Evolutionary conservation across 2,329 filamentous ascomycete species (phyloP).

Genomic region (Xylariaceae sp.): DNA sequence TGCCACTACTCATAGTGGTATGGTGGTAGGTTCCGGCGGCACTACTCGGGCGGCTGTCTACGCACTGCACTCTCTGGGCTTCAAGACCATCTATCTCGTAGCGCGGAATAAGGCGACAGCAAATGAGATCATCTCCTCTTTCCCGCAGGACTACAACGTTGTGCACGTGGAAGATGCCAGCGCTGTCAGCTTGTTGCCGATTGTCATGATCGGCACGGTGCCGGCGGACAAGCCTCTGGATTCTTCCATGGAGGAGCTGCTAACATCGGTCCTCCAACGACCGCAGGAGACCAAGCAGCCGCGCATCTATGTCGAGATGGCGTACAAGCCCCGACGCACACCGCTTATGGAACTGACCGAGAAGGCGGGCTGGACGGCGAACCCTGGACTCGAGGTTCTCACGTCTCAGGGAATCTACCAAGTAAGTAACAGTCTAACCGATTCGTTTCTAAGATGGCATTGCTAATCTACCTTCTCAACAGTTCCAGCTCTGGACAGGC

Average conservation of each 20-base stretch:
- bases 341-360: constrained; percentile 78
- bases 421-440: constrained; percentile 43
- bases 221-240: constrained; percentile 85
- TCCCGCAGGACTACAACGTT: constrained; percentile 69
- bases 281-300: constrained; percentile 33
- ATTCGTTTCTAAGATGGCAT: not conserved
- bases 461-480: constrained; percentile 17
- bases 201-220: constrained; percentile 82
- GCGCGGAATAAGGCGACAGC: constrained; percentile 70
- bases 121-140: constrained; percentile 60
- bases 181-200: constrained; percentile 46
- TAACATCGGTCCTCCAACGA: constrained; percentile 50
- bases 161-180: constrained; percentile 49
- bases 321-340: constrained; percentile 84
- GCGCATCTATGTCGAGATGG: constrained; percentile 83
- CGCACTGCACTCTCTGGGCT: constrained; percentile 77
- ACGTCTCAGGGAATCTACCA: constrained; percentile 87
- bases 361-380: constrained; percentile 71
- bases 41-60: constrained; percentile 90
- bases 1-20: constrained; percentile 47
- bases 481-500: constrained; percentile 81
- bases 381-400: constrained; percentile 84
- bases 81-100: constrained; percentile 79
- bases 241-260: constrained; percentile 57
- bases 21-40: constrained; percentile 87